Evolutionary conservation across 805 yeast genomes (phyloP), one percentile per base, ranked within the genome.

Genomic region (Wickerhamiella lipophila): DNA sequence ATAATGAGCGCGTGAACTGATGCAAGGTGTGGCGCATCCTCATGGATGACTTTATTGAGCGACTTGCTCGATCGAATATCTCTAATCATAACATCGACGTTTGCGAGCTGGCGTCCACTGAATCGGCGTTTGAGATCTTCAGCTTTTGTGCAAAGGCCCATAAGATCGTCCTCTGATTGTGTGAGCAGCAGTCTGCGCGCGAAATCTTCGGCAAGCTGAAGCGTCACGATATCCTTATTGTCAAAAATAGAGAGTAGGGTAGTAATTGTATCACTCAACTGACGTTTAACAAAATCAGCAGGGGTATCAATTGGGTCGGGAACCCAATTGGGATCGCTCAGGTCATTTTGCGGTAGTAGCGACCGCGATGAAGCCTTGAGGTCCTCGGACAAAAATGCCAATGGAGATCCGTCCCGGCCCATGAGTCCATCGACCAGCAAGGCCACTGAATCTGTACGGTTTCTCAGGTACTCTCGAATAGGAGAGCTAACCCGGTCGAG

Each of bases 241-340:
- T 83, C 89, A 63, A 78, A 82, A 0, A 86, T 75, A 1, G 88
- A 77, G 2, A 83, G 70, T 27, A 86, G 67, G 0, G 85, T 75
- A 53, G 79, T 86, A 19, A 86, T 77, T 4, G 79, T 73, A 58
- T 84, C 94, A 38, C 76, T 73, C 3, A 53, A 45, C 8, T 34
- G 41, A 41, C 72, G 70, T 52, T 76, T 75, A 41, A 75, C 73
- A 65, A 83, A 86, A 61, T 85, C 94, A 0, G 88, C 84, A n/a
- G 87, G 73, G 0, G 95, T 94, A 65, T 86, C 95, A 13, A 83
- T 73, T 0, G 95, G 95, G 56, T 84, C 94, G 0, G 95, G 95
- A 7, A 63, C 62, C 95, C 95, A 85, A 42, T 73, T 67, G 2
- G 77, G 58, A 54, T 74, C 78, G 9, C 67, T 55, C 44, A 68